Evolutionary conservation across 2,329 filamentous ascomycete species (phyloP).

Genomic region (Cytospora piceae): DNA sequence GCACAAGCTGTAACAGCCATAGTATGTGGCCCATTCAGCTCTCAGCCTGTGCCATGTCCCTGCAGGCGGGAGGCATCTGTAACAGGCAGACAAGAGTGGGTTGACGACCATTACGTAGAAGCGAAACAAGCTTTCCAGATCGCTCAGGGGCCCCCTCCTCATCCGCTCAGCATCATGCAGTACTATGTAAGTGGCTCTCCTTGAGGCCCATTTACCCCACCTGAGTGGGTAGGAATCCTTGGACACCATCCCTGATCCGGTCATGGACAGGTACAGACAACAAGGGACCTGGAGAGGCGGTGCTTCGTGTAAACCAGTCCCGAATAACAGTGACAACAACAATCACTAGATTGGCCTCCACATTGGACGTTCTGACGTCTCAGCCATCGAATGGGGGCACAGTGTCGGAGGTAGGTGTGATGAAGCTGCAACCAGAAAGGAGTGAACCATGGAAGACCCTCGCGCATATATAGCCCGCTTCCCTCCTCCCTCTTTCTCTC

Average conservation of each 20-base stretch:
- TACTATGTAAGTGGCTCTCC: constrained; percentile 9
- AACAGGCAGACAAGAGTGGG: constrained; percentile 10
- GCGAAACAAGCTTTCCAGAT: constrained; percentile 12
- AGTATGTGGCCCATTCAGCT: background rate
- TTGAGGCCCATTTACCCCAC: background rate
- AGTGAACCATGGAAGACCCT: background rate
- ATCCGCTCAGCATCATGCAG: constrained; percentile 9
- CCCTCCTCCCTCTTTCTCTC: constrained; percentile 5
- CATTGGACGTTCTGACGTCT: constrained; percentile 15
- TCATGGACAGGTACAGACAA: constrained; percentile 8
- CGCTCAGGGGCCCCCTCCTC: constrained; percentile 15
- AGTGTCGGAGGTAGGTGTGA: constrained; percentile 14
- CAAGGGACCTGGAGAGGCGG: constrained; percentile 21
- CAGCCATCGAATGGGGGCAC: constrained; percentile 16
- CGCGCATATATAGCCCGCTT: constrained; percentile 29
- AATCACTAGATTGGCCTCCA: constrained; percentile 14
- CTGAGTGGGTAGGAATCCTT: constrained; percentile 2
- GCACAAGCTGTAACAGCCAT: constrained; percentile 27
- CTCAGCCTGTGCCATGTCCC: constrained; percentile 16
- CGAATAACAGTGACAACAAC: background rate
- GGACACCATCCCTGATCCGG: constrained; percentile 12
- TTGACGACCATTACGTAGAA: constrained; percentile 22
- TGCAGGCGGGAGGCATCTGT: background rate
- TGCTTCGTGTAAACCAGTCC: constrained; percentile 18
- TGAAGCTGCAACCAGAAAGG: constrained; percentile 1